Evolutionary conservation across 352 stramenopile species (phyloP).

Genomic region (Phytophthora palmivora): DNA sequence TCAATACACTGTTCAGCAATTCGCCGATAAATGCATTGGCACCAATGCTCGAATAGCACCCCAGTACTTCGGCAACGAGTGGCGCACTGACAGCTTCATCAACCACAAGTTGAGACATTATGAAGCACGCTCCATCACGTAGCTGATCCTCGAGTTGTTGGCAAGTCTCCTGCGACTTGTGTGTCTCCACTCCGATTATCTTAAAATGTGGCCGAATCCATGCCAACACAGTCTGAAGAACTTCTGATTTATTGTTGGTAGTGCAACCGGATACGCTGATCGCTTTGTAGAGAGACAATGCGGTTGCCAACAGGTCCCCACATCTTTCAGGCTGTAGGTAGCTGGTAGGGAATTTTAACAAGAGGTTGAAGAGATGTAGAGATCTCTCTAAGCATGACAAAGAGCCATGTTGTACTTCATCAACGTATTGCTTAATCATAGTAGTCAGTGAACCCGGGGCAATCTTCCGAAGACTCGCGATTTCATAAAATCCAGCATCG

Average conservation of each 20-base stretch:
- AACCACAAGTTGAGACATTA: constrained; percentile 31
- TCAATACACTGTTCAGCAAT: constrained; percentile 37
- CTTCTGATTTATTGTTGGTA: constrained; percentile 16
- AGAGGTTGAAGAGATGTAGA: constrained; percentile 40
- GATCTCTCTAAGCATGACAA: constrained; percentile 10
- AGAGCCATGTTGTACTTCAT: constrained; percentile 21
- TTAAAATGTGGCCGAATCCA: constrained; percentile 43
- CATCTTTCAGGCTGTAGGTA: constrained; percentile 45
- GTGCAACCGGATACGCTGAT: constrained; percentile 6
- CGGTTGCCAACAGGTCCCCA: constrained; percentile 30
- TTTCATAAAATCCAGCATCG: constrained; percentile 88
- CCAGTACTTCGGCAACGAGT: constrained; percentile 41
- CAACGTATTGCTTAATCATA: constrained; percentile 28
- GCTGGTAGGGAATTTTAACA: constrained; percentile 36
- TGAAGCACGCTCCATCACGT: constrained; percentile 22
- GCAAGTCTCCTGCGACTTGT: constrained; percentile 8
- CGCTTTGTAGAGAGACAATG: constrained; percentile 31
- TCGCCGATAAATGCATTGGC: constrained; percentile 41
- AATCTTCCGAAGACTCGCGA: constrained; percentile 51
- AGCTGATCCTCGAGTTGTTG: constrained; percentile 23
- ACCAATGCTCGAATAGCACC: constrained; percentile 38
- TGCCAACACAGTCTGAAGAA: constrained; percentile 21
- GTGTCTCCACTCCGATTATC: constrained; percentile 20
- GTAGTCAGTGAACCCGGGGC: constrained; percentile 48
- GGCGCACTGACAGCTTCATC: constrained; percentile 21